Base-by-base conservation (phyloP, 2,329 filamentous ascomycete species). In the Periconia sp. region DNA sequence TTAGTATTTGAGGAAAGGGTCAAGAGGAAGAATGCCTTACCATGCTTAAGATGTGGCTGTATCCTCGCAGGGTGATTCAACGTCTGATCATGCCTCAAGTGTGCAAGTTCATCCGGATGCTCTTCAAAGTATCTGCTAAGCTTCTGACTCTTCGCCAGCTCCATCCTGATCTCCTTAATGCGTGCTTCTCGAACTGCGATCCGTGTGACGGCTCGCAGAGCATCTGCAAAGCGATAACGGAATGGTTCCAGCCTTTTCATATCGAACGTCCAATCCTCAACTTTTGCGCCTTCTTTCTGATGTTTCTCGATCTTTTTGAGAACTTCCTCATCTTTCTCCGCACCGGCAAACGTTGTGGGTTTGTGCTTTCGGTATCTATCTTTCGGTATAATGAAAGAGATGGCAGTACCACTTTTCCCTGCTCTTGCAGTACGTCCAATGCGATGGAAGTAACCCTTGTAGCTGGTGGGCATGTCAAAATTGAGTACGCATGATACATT, bases 371-470 rank as follows among this genome's bases (percentile, higher is more conserved):
- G 84, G 71, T 87, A 96, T 32, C 86, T 80, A 0, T 89, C 85
- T 36, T 84, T 80, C 7, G 94, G 92, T 3, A 99, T 81, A 37
- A 95, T 88, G 69, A 99, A 96, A 8, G 91, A 96, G n/a, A 99
- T 80, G 0, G 94, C 91, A 81, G 96, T 97, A 46, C 94, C 94
- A 1, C 88, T 85, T 65, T 95, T 89, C 9, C 92, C 92, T 2
- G 92, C 94, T 48, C 94, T 84, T 1, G 90, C 94, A 5, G 94
- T 99, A 22, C 94, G 85, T 22, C 94, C 94, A 60, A 99, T 95
- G 40, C 94, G 86, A 72, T 99, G 94, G n/a, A 89, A 95, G 71
- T 99, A 99, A 7, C 90, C 95, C 66, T 90, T 95, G 25, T 90
- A 87, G 7, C 86, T 87, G 12, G 85, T 83, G 1, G 94, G 94